Base-by-base conservation (phyloP, 345 rosid species). In the Garcia nutans region DNA sequence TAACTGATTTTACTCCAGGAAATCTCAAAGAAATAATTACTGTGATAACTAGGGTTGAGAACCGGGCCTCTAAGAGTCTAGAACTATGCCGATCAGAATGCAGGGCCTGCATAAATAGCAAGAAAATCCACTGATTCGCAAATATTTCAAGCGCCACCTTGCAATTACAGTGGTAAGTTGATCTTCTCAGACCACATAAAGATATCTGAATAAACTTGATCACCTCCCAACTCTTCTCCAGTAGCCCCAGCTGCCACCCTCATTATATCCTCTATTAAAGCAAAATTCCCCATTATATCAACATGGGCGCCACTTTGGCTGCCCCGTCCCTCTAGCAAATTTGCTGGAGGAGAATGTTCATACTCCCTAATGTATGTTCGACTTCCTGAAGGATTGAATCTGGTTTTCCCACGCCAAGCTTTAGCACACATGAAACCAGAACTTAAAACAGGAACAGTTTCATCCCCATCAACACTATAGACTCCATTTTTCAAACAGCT, bases 231-330 rank as follows among this genome's bases (percentile, higher is more conserved):
- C 24, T 89, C 92, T 22, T 88, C 87, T 59, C 98, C 99, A 0
- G 88, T 86, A 44, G 89, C 98, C 37, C 99, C 99, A 0, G 95
- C 86, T 20, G 98, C 99, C 26, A 96, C 83, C 82, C 96, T 87
- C 81, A 93, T 86, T 47, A 93, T 62, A 73, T 96, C 98, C 76
- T 96, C 98, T 1, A 96, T 92, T 77, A 96, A 74, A 8, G 92
- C 98, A 76, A 96, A 96, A 81, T 96, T 96, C 61, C 99, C 99
- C 99, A 96, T 92, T 65, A 96, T 91, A 75, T 96, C 99, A 7
- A 93, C 98, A 81, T 96, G 98, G 8, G 88, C 87, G 9, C 97
- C 98, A 59, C 99, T 96, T 75, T 83, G 96, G 1, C 94, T 96
- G 70, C 99, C 98, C 0, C 99, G 86, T 8, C 98, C 99, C 80